Evolutionary conservation across 495 filamentous ascomycete genomes (phyloP), one percentile per base, ranked within the genome.

Genomic region (Terfezia boudieri): DNA sequence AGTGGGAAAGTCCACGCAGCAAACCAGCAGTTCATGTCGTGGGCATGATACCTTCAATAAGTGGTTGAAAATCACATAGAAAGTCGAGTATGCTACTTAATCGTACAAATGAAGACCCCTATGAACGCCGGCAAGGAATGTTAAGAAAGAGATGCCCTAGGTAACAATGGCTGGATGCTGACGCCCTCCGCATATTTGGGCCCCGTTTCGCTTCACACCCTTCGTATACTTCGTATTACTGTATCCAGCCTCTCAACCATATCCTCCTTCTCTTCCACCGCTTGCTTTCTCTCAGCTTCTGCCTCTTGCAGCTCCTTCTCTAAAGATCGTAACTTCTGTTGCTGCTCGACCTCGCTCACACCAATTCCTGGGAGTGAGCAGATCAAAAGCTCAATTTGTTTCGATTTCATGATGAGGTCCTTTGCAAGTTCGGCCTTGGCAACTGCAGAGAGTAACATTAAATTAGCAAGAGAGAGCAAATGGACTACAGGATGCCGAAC

Each of bases 341-440:
- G 74, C 70, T 98, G 90, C 65, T 87, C 82, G 56, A 75, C 74
- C 71, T 92, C 82, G 56, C 82, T 89, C 48, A 80, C 81, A 16
- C 84, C 84, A 50, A 94, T 76, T 0, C 90, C 90, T 0, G 90
- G 90, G n/a, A 98, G 69, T 14, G 74, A 74, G 2, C 76, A 79
- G 57, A 95, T 86, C 54, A 98, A 67, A 23, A 77, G 72, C 69
- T 98, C 90, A 60, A 96, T 90, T 74, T 94, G 87, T 71, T 94
- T 86, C 59, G 89, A 84, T 67, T 94, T 87, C 55, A 84, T 68
- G 52, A 98, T 81, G 0, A 98, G 72, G 62, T 94, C 89, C 12
- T 80, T 78, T 16, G 86, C 84, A 17, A 98, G 73, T 64, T 98
- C 88, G 37, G 76, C 67, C 64, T 92, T 79, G 9, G 81, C 77